Evolutionary conservation across 257 asterid species (phyloP), one percentile per base, ranked within the genome.

Genomic region (Primulina tabacum): DNA sequence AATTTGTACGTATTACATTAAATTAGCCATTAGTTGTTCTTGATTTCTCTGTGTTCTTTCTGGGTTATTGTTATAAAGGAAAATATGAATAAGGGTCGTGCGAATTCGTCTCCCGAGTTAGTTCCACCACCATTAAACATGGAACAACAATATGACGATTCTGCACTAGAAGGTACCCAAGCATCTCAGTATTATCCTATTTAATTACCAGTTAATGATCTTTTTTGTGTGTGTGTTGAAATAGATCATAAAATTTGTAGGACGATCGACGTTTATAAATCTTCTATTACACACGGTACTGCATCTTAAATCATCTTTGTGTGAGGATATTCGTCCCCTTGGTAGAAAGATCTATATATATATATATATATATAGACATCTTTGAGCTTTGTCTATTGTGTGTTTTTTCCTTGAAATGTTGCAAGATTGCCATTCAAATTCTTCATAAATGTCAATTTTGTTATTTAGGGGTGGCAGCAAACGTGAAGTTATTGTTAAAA

Each of bases 401-500:
- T 35, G 9, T 14, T 43, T 11, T 11, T 43, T 14, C 7, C 55
- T 14, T 43, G 4, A 2, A 17, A 50, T 50, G 21, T 16, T 17
- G 21, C 57, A 50, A 50, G 57, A 50, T 50, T 50, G 57, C 20
- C 8, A 50, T 50, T 17, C 20, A 43, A 50, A 10, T 40, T 33
- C 17, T 65, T 68, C 11, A 4, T 17, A 34, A 29, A 53, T 50
- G 3, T 8, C 35, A 8, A 17, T 32, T 64, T n/a, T 70, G 56
- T 34, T 10, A 53, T 32, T 43, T 81, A 91, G 97, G 97, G 34
- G 89, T 87, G 47, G 89, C 96, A 62, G 87, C 96, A 33, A 79
- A 81, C 43, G 73, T 89, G 29, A 87, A 87, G 78, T 67, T 91
- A 43, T 65, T 91, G 5, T 60, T 91, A 69, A 89, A 91, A 71